Conservation (phyloP, 192 early-diverging fungal genomes). For the Haplosporangium gracile region DNA sequence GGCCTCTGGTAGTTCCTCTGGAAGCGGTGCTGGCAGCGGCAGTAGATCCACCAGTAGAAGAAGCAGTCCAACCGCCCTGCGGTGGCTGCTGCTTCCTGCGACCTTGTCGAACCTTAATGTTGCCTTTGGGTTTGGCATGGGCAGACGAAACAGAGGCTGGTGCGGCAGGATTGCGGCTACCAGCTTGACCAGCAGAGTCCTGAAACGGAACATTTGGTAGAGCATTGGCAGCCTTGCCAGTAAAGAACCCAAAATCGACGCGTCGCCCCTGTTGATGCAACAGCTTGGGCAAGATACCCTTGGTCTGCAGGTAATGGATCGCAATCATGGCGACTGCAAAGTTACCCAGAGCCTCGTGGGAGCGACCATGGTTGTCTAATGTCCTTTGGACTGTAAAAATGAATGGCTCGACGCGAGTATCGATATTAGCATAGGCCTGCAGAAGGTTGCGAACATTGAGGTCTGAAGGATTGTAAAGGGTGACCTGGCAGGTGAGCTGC, state of each 20-base stretch:
- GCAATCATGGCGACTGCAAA: constrained; percentile 4
- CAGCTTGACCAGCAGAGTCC: too few relatives aligned
- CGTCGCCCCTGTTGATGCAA: neutral
- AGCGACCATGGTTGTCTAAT: neutral
- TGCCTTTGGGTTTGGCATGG: too few relatives aligned
- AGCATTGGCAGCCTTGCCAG: neutral
- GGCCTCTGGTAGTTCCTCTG: neutral
- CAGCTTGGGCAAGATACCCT: neutral
- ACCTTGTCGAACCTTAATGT: too few relatives aligned
- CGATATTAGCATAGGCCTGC: neutral
- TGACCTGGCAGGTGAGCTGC: constrained; percentile 2
- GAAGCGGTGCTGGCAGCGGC: too few relatives aligned
- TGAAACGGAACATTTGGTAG: neutral
- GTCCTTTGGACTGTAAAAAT: neutral
- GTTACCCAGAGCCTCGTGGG: neutral
- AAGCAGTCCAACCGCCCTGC: too few relatives aligned
- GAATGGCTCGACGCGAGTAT: neutral
- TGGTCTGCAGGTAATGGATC: neutral
- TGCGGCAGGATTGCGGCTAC: too few relatives aligned
- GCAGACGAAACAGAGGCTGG: too few relatives aligned
- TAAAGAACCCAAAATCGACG: neutral
- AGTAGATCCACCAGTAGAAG: too few relatives aligned
- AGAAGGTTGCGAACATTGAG: neutral
- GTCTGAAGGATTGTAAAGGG: neutral
- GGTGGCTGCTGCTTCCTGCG: too few relatives aligned